These are phyloP conservation scores for Beauveria pseudobassiana DNA, from an alignment of 2,329 filamentous ascomycete genomes.

Conservation along the genomic window DNA sequence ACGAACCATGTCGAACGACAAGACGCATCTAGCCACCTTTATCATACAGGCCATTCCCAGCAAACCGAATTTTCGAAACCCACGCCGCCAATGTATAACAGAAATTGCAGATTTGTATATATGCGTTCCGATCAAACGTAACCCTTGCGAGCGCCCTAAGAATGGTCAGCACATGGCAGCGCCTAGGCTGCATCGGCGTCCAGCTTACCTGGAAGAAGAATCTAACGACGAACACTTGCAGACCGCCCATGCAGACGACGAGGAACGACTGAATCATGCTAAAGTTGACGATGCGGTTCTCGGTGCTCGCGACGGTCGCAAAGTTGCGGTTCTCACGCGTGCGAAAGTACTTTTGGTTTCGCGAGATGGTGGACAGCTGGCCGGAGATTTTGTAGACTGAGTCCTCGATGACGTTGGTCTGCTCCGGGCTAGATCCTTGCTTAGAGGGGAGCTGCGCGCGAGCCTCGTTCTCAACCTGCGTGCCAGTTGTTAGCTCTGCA, in stretches of 20 bases:
- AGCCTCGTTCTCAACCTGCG: slow-evolving; percentile 81
- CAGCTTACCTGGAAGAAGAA: slow-evolving; percentile 89
- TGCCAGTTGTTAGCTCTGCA: slow-evolving; percentile 12
- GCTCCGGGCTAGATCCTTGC: slow-evolving; percentile 80
- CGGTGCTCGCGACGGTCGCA: slow-evolving; percentile 92
- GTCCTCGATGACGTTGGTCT: slow-evolving; percentile 83
- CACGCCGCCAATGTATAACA: slow-evolving; percentile 23
- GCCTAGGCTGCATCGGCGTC: not conserved
- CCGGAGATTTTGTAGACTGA: slow-evolving; percentile 91
- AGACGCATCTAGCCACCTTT: slow-evolving; percentile 11
- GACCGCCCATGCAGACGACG: slow-evolving; percentile 88
- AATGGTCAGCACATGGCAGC: slow-evolving; percentile 4
- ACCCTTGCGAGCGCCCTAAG: slow-evolving; percentile 57
- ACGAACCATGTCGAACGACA: not conserved
- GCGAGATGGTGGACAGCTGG: slow-evolving; percentile 85
- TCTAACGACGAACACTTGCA: slow-evolving; percentile 94
- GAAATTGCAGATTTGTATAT: slow-evolving; percentile 16
- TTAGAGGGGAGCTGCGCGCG: slow-evolving; percentile 79
- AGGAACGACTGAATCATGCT: slow-evolving; percentile 86
- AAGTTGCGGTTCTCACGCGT: slow-evolving; percentile 99
- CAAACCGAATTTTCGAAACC: slow-evolving; percentile 22
- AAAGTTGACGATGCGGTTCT: slow-evolving; percentile 94
- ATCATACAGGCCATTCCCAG: slow-evolving; percentile 24
- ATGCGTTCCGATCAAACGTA: slow-evolving; percentile 47
- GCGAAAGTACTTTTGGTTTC: slow-evolving; percentile 99